Evolutionary conservation across 805 yeast genomes (phyloP).

Genomic region (Kockiozyma suomiensis): DNA sequence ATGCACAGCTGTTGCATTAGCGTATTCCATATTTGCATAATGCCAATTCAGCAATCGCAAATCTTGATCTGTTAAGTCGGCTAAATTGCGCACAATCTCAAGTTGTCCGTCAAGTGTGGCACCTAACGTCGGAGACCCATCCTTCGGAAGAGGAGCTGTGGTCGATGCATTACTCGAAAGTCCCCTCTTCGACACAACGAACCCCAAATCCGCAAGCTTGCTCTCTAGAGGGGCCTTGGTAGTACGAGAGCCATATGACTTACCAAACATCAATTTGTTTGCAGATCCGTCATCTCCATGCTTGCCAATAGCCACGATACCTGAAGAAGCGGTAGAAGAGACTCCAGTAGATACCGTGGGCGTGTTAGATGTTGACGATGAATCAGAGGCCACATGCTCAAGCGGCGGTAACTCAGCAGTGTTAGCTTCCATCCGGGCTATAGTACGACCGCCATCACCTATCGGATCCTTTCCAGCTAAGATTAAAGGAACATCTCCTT

Average conservation of each 20-base stretch:
- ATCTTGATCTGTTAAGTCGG: constrained; percentile 44
- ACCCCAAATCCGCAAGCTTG: constrained; percentile 30
- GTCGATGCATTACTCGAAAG: constrained; percentile 34
- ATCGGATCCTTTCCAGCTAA: constrained; percentile 46
- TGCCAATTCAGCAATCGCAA: constrained; percentile 46
- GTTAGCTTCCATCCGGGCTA: constrained; percentile 45
- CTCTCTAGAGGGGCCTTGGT: constrained; percentile 14
- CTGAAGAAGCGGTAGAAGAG: background rate
- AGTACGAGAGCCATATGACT: constrained; percentile 7
- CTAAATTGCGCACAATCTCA: constrained; percentile 40
- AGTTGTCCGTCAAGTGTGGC: constrained; percentile 43
- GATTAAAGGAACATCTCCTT: constrained; percentile 45
- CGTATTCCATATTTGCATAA: constrained; percentile 47
- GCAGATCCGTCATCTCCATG: background rate
- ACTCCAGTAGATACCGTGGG: background rate
- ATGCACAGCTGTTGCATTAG: constrained; percentile 43
- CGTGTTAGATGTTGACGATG: background rate
- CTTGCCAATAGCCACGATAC: background rate
- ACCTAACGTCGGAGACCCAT: constrained; percentile 43
- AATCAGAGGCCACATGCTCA: constrained; percentile 17
- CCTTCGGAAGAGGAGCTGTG: constrained; percentile 43
- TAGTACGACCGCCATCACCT: constrained; percentile 42
- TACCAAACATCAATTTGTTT: constrained; percentile 1
- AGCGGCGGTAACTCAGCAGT: constrained; percentile 41
- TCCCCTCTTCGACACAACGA: constrained; percentile 11